Conservation (phyloP, 2,329 filamentous ascomycete genomes). For the Hypoxylon sp. region DNA sequence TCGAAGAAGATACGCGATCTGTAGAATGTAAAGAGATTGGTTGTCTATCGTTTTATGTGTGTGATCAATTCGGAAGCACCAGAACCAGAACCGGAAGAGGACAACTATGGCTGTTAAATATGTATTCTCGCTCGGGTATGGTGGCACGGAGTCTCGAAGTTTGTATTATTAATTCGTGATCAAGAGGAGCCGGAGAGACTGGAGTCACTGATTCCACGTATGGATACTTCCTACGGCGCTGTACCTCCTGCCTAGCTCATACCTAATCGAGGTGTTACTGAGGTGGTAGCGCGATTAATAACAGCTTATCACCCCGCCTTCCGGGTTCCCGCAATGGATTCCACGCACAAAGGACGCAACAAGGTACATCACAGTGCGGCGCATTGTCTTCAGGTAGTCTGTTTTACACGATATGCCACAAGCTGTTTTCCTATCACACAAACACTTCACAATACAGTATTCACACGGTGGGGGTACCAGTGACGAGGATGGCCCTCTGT, state of each 20-base stretch:
- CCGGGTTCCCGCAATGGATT: slow-evolving; percentile 11
- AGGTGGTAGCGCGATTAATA: slow-evolving; percentile 28
- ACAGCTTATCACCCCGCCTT: slow-evolving; percentile 28
- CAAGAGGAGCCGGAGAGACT: neutral
- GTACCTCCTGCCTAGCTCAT: neutral
- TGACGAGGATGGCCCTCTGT: slow-evolving; percentile 38
- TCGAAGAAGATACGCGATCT: neutral
- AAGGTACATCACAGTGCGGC: slow-evolving; percentile 48
- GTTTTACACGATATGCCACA: slow-evolving; percentile 9
- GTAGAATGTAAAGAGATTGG: slow-evolving; percentile 3
- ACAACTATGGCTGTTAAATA: slow-evolving; percentile 28
- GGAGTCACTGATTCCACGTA: slow-evolving; percentile 1
- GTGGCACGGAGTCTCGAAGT: slow-evolving; percentile 33
- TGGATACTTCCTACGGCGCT: neutral
- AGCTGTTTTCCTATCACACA: neutral
- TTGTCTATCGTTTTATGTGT: slow-evolving; percentile 5
- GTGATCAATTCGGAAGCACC: slow-evolving; percentile 3
- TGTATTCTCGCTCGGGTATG: slow-evolving; percentile 10
- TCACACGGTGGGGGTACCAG: slow-evolving; percentile 30
- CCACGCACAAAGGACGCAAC: slow-evolving; percentile 34
- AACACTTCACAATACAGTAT: neutral
- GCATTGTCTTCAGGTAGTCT: slow-evolving; percentile 38
- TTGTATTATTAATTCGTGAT: slow-evolving; percentile 44
- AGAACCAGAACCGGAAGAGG: slow-evolving; percentile 13
- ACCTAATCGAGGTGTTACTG: slow-evolving; percentile 8